phyloP scores from a whole-genome alignment of 257 asterid genomes.

The Solanum virginianum region DNA sequence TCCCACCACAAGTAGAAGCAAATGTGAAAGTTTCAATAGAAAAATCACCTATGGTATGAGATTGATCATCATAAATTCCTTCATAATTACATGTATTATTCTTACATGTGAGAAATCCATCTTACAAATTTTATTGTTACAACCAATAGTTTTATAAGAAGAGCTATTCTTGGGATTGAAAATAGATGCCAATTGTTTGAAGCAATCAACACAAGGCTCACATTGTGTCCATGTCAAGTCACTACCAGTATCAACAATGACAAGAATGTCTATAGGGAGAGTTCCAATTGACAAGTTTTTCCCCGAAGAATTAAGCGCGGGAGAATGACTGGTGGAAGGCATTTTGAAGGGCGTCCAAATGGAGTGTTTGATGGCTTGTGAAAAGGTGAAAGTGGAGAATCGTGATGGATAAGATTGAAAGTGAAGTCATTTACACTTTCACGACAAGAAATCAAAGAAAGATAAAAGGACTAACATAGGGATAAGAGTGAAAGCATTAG shows the following conservation, averaged over 20 bases:
- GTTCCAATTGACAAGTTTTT: not conserved
- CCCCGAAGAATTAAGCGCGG: not conserved
- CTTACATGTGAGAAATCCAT: too few species aligned
- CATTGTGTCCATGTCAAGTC: conserved; percentile 19
- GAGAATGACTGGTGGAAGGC: conserved; percentile 8
- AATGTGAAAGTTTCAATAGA: not conserved
- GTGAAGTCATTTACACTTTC: not conserved
- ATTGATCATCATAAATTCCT: not conserved
- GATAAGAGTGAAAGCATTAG: not conserved
- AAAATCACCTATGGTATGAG: not conserved
- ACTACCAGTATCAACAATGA: conserved; percentile 15
- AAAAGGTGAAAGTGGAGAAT: conserved; percentile 20
- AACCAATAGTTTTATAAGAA: not conserved
- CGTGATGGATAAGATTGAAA: conserved; percentile 10
- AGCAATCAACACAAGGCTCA: not conserved
- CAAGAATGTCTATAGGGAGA: too few species aligned
- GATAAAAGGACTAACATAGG: not conserved
- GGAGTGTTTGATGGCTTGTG: conserved; percentile 2
- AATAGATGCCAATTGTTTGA: not conserved
- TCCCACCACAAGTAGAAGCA: not conserved
- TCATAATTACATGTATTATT: not conserved
- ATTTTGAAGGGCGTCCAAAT: not conserved
- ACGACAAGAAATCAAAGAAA: not conserved
- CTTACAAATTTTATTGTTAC: not conserved
- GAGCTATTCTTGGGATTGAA: conserved; percentile 6